Evolutionary conservation across 768 basidiomycete genomes (phyloP).

Genomic region (Coprinopsis sp.): DNA sequence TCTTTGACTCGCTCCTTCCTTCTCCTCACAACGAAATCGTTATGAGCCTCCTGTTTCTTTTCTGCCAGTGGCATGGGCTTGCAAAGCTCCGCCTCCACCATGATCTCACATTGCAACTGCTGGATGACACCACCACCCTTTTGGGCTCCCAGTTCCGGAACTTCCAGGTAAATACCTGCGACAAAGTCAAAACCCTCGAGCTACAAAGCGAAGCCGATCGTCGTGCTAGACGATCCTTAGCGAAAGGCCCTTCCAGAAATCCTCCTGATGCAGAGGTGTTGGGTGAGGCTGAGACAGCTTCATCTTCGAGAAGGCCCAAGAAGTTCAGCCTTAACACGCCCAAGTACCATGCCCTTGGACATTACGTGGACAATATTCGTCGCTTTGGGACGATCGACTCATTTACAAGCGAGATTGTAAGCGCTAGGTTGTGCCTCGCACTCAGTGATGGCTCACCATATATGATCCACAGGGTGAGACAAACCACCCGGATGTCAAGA

Average conservation of each 20-base stretch:
- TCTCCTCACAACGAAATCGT: slow-evolving; percentile 16
- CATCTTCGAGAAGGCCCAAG: background rate
- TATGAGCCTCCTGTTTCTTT: slow-evolving; percentile 21
- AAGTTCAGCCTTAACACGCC: background rate
- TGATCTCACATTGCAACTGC: slow-evolving; percentile 16
- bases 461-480: background rate
- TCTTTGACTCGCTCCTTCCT: slow-evolving; percentile 31
- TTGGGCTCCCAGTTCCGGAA: slow-evolving; percentile 26
- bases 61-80: slow-evolving; percentile 32
- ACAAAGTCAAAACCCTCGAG: slow-evolving; percentile 28
- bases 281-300: background rate
- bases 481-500: background rate
- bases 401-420: background rate
- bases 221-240: background rate
- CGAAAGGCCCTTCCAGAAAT: background rate
- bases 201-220: slow-evolving; percentile 30
- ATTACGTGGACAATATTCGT: background rate
- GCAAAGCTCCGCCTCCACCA: slow-evolving; percentile 28
- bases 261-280: background rate
- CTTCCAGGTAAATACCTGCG: slow-evolving; percentile 23
- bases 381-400: background rate
- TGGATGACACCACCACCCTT: slow-evolving; percentile 20
- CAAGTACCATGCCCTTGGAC: slow-evolving; percentile 4
- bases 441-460: background rate
- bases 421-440: too few species aligned